A percentile compares a stretch with the other conserved stretches of the same genome.
Conservation (phyloP, 139 green algal species). For the Pleodorina starrii region DNA sequence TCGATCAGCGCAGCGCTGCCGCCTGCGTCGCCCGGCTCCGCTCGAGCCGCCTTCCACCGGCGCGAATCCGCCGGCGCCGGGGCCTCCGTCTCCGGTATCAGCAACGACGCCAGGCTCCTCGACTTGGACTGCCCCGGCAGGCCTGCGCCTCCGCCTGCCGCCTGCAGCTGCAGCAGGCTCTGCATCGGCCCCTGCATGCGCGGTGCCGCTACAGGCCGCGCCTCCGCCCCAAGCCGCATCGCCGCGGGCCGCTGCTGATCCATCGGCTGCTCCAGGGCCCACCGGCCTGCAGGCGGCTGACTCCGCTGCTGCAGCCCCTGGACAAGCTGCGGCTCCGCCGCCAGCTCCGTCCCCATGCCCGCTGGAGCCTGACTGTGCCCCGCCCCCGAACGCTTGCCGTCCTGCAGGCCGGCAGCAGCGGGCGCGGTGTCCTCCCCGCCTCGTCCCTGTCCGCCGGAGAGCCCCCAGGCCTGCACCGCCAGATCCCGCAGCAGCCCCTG, state of each 20-base stretch:
- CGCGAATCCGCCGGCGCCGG: background rate
- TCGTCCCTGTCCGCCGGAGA: background rate
- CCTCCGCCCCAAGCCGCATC: background rate
- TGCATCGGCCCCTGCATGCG: background rate
- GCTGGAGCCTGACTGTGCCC: too few relatives aligned
- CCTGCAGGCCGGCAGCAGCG: background rate
- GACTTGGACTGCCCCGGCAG: background rate
- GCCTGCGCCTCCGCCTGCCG: background rate
- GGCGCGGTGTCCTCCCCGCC: background rate
- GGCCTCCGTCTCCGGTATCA: background rate
- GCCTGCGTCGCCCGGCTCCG: background rate
- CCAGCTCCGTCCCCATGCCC: too few relatives aligned
- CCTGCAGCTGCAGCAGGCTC: slow-evolving; percentile 10
- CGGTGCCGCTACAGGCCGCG: background rate
- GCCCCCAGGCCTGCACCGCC: slow-evolving; percentile 7
- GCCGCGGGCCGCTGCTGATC: background rate
- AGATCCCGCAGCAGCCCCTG: background rate
- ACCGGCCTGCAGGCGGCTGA: too few relatives aligned
- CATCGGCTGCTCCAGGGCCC: background rate
- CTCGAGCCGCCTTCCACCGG: background rate
- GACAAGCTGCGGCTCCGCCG: too few relatives aligned
- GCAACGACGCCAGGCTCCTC: slow-evolving; percentile 14
- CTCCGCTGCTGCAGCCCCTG: too few relatives aligned
- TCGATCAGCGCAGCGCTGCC: too few relatives aligned
- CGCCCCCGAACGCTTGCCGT: too few relatives aligned